A percentile compares a stretch with the other conserved stretches of the same genome.
These are phyloP conservation scores for Moesziomyces globuligerus DNA, from an alignment of 1,284 basidiomycete genomes.

Conservation along the genomic window DNA sequence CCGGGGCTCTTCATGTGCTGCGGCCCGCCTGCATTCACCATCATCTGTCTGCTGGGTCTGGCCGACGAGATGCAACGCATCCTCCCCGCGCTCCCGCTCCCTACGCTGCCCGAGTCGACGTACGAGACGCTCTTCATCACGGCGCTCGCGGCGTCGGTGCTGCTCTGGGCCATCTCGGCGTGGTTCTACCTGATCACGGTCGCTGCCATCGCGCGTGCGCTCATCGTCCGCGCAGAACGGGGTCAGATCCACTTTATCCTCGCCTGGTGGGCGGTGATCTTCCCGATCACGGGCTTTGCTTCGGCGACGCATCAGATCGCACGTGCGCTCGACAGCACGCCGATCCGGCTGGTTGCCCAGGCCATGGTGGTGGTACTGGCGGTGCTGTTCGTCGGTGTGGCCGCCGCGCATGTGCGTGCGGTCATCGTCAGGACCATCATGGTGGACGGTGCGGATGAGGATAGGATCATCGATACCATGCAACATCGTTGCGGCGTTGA, in stretches of 20 bases:
- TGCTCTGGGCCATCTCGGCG: constrained; percentile 30
- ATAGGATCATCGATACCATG: constrained; percentile 35
- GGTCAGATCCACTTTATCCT: constrained; percentile 31
- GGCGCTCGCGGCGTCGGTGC: constrained; percentile 8
- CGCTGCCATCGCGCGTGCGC: constrained; percentile 6
- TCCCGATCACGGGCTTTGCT: constrained; percentile 34
- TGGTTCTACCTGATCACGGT: constrained; percentile 39
- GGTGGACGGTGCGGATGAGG: constrained; percentile 39
- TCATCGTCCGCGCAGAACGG: neutral
- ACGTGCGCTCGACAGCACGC: constrained; percentile 4
- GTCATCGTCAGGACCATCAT: constrained; percentile 16
- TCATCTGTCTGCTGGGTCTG: constrained; percentile 34
- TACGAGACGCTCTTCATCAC: constrained; percentile 9
- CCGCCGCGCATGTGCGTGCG: constrained; percentile 14
- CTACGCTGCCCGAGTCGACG: neutral
- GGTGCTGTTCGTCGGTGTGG: constrained; percentile 10
- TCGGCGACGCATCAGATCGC: constrained; percentile 25
- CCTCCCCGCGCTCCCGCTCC: constrained; percentile 5
- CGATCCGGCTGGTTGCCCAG: constrained; percentile 10
- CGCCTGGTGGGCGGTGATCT: constrained; percentile 46
- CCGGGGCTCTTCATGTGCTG: constrained; percentile 40
- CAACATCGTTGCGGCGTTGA: too few relatives aligned
- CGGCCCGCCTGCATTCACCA: constrained; percentile 46
- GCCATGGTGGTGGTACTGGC: constrained; percentile 23
- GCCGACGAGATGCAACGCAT: constrained; percentile 4